A percentile compares a stretch with the other conserved stretches of the same genome.
These are phyloP conservation scores for Phycomyces nitens DNA, from an alignment of 192 early-diverging fungal genomes.

Conservation along the genomic window DNA sequence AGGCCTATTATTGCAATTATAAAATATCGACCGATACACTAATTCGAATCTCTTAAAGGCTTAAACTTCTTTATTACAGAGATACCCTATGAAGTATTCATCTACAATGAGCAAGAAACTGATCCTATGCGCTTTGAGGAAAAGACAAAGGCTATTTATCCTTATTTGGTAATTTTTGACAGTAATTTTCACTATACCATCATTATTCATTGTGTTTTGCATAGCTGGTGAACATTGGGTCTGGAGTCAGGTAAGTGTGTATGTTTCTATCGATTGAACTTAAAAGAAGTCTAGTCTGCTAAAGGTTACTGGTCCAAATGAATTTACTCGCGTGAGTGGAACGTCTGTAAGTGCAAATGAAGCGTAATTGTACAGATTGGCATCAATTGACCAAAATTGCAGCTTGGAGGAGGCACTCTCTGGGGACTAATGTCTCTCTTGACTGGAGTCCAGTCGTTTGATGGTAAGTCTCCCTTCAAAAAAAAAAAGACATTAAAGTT, in stretches of 20 bases:
- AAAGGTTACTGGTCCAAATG: constrained; percentile 84
- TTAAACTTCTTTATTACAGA: constrained; percentile 93
- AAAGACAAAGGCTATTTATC: constrained; percentile 66
- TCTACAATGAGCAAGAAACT: constrained; percentile 67
- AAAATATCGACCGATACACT: no score
- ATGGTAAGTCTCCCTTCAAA: constrained; percentile 55
- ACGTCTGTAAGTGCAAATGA: constrained; percentile 52
- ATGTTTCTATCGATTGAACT: no score
- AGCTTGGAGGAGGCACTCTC: constrained; percentile 92
- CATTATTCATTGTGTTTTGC: no score
- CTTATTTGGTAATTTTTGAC: constrained; percentile 64
- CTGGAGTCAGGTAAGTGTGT: constrained; percentile 64
- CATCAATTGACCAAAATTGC: not conserved
- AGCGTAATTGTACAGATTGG: not conserved
- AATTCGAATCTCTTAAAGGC: no score
- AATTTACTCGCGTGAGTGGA: constrained; percentile 85
- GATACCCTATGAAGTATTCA: constrained; percentile 92
- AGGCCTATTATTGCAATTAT: no score
- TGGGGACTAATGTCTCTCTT: constrained; percentile 91
- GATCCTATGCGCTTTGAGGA: constrained; percentile 63
- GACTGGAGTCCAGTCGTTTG: constrained; percentile 87
- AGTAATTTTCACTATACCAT: not conserved
- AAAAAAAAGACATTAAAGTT: not conserved
- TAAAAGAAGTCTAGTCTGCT: constrained; percentile 59
- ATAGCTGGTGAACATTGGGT: constrained; percentile 97